These are phyloP conservation scores for Mortierella sp. DNA, from an alignment of 371 early-diverging fungal species.

Conservation along the genomic window DNA sequence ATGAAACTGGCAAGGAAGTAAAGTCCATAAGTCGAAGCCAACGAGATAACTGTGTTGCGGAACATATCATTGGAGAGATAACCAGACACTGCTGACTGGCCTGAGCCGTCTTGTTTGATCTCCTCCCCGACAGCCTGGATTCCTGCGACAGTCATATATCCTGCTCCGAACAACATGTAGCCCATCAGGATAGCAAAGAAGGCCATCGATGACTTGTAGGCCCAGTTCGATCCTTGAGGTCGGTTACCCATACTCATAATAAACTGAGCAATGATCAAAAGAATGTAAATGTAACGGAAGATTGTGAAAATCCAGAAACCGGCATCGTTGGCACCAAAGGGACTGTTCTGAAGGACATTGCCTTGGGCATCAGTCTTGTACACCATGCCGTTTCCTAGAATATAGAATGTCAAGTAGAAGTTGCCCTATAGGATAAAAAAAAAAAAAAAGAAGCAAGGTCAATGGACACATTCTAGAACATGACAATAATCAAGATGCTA, in stretches of 20 bases:
- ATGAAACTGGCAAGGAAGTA: conserved; percentile 73
- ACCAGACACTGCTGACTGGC: conserved; percentile 40
- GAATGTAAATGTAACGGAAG: conserved; percentile 73
- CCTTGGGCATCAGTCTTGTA: conserved; percentile 15
- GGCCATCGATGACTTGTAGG: conserved; percentile 71
- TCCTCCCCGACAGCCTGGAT: conserved; percentile 55
- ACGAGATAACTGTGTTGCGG: conserved; percentile 68
- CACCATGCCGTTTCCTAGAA: conserved; percentile 69
- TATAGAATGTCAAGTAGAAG: conserved; percentile 84
- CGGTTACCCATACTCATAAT: conserved; percentile 84
- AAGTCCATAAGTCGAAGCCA: conserved; percentile 74
- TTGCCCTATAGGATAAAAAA: conserved; percentile 67
- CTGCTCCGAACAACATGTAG: conserved; percentile 64
- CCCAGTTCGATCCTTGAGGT: conserved; percentile 82
- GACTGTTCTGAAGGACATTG: conserved; percentile 47
- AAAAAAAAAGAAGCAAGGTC: background rate
- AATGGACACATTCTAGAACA: background rate
- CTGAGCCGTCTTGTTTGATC: conserved; percentile 17
- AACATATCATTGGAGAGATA: conserved; percentile 57
- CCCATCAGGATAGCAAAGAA: conserved; percentile 73
- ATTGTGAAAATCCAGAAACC: conserved; percentile 60
- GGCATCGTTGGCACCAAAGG: conserved; percentile 61
- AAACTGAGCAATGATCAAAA: conserved; percentile 74
- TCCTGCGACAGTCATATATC: conserved; percentile 61
- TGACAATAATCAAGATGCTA: too few species aligned